phyloP scores from a whole-genome alignment of 192 early-diverging fungal genomes.

The Phlyctochytrium bullatum region DNA sequence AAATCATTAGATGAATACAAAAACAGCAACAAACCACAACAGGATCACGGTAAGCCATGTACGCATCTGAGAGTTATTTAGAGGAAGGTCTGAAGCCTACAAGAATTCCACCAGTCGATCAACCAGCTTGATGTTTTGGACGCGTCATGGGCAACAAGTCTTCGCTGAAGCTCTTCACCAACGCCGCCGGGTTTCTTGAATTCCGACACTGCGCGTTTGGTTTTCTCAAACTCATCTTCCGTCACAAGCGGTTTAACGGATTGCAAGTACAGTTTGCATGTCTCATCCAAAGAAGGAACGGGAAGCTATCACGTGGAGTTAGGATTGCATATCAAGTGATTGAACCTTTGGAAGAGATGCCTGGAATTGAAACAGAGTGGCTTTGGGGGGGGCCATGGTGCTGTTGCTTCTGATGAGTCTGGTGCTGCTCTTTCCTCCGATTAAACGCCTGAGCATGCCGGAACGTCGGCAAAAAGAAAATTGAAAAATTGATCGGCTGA shows the following conservation, averaged over 20 bases:
- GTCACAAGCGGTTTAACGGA: constrained; percentile 69
- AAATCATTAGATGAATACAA: background rate
- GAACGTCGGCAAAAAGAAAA: too few species aligned
- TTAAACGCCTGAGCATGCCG: too few species aligned
- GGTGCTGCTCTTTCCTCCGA: too few species aligned
- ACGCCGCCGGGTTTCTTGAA: constrained; percentile 74
- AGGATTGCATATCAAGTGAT: too few species aligned
- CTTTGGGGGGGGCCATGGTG: background rate
- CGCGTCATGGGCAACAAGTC: constrained; percentile 72
- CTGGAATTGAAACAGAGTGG: constrained; percentile 3
- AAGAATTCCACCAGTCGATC: constrained; percentile 99
- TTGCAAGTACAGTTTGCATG: constrained; percentile 74
- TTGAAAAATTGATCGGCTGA: too few species aligned
- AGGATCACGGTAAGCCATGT: constrained; percentile 86
- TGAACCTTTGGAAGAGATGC: constrained; percentile 4
- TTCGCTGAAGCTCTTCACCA: constrained; percentile 78
- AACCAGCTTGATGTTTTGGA: constrained; percentile 80
- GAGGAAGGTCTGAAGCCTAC: background rate
- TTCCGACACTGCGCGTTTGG: constrained; percentile 65
- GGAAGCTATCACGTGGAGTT: constrained; percentile 54
- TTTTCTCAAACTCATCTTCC: constrained; percentile 67
- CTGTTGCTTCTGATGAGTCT: background rate
- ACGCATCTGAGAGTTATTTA: constrained; percentile 12
- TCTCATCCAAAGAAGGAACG: constrained; percentile 79
- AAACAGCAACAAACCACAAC: constrained; percentile 70